Base-by-base conservation (phyloP, 2,329 filamentous ascomycete genomes). In the Phyllosticta capitalensis region DNA sequence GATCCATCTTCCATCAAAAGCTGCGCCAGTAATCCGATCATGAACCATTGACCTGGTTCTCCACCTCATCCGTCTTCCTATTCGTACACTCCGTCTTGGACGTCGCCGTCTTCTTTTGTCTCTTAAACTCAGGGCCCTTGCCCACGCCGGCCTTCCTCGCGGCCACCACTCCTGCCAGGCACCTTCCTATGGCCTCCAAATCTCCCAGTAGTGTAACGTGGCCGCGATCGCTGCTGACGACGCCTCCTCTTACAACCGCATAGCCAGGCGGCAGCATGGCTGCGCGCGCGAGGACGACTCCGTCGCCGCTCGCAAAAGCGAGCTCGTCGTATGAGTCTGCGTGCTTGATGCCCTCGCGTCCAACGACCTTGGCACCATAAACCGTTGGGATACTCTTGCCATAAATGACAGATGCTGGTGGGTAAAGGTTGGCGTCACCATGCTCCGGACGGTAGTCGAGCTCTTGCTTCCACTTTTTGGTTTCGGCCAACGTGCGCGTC, bases 161-260 rank as follows among this genome's bases (percentile, higher is more conserved):
- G 59, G 81, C 79, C 0, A 85, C 68, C 14, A 96, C 72, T 10
- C 88, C 89, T 65, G 79, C 77, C 33, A 96, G 71, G 63, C 88
- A 91, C 66, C 79, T 81, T 0, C 90, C 91, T 0, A 96, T 86
- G 0, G 87, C 90, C 63, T 89, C 85, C 63, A 96, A 70, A 75
- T 96, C 92, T 0, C 92, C 92, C 30, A 96, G 73, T 67, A 97
- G 79, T 0, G 89, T 91, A 38, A 96, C 87, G 75, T 97, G 92
- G 0, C 92, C 92, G 2, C 90, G 79, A 64, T 95, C 90, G 58
- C 87, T 91, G 65, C 84, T 86, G 12, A 96, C 83, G 19, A 90
- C 77, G 0, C 91, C 91, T 12, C 86, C 87, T 52, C 81, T 83
- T 1, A 86, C 89, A 38, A 88, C 78, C 54, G 82, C 79, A 69